Base-by-base conservation (phyloP, 805 yeast species). In the Clavispora phyllophila region DNA sequence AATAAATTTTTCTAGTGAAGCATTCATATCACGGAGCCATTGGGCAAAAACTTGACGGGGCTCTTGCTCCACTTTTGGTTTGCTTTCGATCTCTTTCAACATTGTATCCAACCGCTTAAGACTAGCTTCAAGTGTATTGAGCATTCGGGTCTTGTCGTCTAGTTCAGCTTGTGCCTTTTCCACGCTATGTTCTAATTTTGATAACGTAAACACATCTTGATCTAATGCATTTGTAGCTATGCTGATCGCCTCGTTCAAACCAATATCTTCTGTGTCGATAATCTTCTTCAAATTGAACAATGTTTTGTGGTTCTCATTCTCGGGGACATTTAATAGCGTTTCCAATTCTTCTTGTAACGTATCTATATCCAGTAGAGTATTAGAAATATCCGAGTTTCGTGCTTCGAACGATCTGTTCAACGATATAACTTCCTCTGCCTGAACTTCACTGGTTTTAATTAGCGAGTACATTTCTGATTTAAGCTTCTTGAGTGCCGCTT, bases 381-480 rank as follows among this genome's bases (percentile, higher is more conserved):
- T 49, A 9, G 58, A 60, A 18, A 68, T 52, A 15, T 65, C 62
- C 2, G 48, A 47, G 6, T 50, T 36, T 22, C 65, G 60, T 2
- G 50, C 47, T 20, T 49, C 48, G 43, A 61, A 59, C 14, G 56
- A 54, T 2, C 54, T 43, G 37, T 62, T 56, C 18, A 61, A 53
- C 9, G 50, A 53, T 4, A 56, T 50, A 12, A 58, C 57, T 8
- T 62, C 65, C 36, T 55, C 47, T 2, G 63, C 52, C 1, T 68
- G 43, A 7, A 47, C 51, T 19, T 61, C 61, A 22, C 73, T 53
- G 25, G 58, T 59, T 7, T 45, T 50, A 19, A 66, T 54, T 45
- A 66, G 52, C 2, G 46, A 49, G 37, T 49, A 54, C 48, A 62
- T 61, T 38, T 56, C 58, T 2, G 42, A 47, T 42, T 65, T 62